Evolutionary conservation across 495 filamentous ascomycete species (phyloP).

Genomic region (Xylaria curta): DNA sequence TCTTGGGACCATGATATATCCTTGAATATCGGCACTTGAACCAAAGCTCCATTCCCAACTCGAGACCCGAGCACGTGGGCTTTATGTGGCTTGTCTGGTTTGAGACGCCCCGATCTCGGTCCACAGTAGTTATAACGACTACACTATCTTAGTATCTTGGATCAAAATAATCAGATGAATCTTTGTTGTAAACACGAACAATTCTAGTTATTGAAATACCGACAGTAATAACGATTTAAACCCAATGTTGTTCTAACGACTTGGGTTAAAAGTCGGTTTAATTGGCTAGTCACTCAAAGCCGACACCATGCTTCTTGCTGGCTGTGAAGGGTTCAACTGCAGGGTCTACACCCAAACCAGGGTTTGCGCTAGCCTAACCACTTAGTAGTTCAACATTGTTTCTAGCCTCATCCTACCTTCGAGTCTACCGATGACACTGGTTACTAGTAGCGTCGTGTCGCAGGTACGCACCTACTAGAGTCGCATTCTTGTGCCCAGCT

Average conservation of each 20-base stretch:
- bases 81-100: constrained; percentile 2
- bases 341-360: neutral
- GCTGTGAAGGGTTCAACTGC: constrained; percentile 6
- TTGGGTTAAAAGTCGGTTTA: neutral
- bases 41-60: constrained; percentile 33
- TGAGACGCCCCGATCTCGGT: neutral
- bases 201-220: neutral
- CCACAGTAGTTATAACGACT: constrained; percentile 5
- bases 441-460: neutral
- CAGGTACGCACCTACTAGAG: constrained; percentile 1
- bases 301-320: neutral
- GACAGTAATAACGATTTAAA: neutral
- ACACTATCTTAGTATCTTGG: constrained; percentile 6
- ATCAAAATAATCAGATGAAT: neutral
- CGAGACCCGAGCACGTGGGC: constrained; percentile 36
- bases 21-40: constrained; percentile 20
- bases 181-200: neutral
- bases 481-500: neutral
- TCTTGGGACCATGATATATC: constrained; percentile 11
- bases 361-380: neutral
- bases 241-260: neutral
- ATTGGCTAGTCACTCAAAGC: constrained; percentile 7
- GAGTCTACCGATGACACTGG: constrained; percentile 1
- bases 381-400: neutral
- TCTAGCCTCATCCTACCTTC: neutral